Percentiles rank a stretch among this genome's conserved stretches.
These are phyloP conservation scores for Gossypioides kirkii DNA, from an alignment of 345 rosid species.

Conservation along the genomic window DNA sequence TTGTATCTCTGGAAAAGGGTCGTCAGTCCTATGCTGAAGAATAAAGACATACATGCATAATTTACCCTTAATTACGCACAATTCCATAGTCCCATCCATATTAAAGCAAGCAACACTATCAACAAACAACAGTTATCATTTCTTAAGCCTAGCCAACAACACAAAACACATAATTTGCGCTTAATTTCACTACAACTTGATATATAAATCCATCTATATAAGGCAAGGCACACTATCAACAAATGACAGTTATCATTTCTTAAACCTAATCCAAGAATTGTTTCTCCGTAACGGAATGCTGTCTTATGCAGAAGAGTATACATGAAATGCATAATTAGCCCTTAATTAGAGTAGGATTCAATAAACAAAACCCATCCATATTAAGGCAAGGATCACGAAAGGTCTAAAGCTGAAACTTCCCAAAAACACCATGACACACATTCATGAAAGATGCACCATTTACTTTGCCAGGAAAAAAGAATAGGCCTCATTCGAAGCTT, in stretches of 20 bases:
- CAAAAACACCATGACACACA: neutral
- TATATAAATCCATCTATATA: too few species aligned
- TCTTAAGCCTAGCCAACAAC: too few species aligned
- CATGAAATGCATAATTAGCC: neutral
- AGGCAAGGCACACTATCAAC: neutral
- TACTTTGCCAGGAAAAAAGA: neutral
- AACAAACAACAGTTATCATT: too few species aligned
- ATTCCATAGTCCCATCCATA: too few species aligned
- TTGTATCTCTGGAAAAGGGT: too few species aligned
- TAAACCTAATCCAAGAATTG: neutral
- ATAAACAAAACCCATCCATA: neutral
- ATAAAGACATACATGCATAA: too few species aligned
- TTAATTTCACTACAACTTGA: too few species aligned
- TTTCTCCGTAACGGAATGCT: neutral
- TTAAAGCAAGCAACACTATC: too few species aligned
- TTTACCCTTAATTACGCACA: too few species aligned
- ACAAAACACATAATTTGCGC: too few species aligned
- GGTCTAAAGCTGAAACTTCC: neutral
- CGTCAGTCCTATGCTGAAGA: too few species aligned
- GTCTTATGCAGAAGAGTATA: neutral
- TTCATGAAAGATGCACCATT: neutral
- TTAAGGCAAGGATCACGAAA: neutral
- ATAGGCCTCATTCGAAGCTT: neutral
- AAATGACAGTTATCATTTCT: neutral
- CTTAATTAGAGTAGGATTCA: neutral